phyloP scores from a whole-genome alignment of 2,329 filamentous ascomycete species.

The Aspergillus terreus region DNA sequence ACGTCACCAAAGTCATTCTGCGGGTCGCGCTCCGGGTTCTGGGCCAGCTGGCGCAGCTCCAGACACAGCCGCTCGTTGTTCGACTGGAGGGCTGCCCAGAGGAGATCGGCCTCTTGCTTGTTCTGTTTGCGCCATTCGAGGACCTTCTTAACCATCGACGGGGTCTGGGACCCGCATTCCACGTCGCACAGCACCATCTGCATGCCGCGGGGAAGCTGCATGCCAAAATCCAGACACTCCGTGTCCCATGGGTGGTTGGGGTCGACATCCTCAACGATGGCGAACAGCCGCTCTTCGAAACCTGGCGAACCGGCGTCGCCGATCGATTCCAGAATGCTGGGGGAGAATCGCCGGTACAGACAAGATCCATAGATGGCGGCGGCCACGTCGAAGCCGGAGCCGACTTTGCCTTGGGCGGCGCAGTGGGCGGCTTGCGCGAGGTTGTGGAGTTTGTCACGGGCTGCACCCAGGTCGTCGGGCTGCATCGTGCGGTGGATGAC shows the following conservation, averaged over 20 bases:
- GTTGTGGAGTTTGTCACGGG: conserved; percentile 72
- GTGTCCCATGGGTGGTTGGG: conserved; percentile 67
- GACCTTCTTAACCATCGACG: conserved; percentile 92
- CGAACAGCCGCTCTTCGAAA: conserved; percentile 64
- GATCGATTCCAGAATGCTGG: conserved; percentile 63
- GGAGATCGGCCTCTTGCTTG: conserved; percentile 57
- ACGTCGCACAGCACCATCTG: conserved; percentile 92
- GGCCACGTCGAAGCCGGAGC: conserved; percentile 92
- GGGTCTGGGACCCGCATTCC: conserved; percentile 87
- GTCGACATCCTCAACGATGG: conserved; percentile 61
- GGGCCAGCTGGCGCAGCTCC: conserved; percentile 55
- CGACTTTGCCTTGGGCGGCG: conserved; percentile 93
- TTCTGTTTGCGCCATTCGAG: conserved; percentile 73
- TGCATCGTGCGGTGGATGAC: conserved; percentile 43
- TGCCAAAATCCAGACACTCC: conserved; percentile 65
- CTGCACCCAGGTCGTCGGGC: conserved; percentile 43
- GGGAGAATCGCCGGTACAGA: conserved; percentile 88
- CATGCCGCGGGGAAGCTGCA: conserved; percentile 69
- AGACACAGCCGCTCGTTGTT: conserved; percentile 68
- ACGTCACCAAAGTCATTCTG: conserved; percentile 50
- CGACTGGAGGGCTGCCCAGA: conserved; percentile 73
- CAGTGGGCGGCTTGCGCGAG: conserved; percentile 91
- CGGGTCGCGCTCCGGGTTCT: conserved; percentile 40
- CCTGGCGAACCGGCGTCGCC: conserved; percentile 63
- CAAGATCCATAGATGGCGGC: conserved; percentile 90